phyloP scores from a whole-genome alignment of 106 monocot genomes.

The Dendrobium chrysotoxum region DNA sequence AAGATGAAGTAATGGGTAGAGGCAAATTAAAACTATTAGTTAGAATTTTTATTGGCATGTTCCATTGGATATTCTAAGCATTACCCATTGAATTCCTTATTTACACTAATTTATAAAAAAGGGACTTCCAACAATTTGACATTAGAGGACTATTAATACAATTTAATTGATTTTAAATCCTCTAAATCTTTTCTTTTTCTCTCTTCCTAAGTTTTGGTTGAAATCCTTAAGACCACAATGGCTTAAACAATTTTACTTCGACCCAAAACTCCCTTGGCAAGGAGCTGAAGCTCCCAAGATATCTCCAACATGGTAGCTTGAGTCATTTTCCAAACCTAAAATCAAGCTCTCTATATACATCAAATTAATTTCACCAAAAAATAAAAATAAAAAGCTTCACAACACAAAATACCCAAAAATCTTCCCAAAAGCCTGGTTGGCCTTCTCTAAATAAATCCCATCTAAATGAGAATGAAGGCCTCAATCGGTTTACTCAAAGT shows the following conservation, averaged over 20 bases:
- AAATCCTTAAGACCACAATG: neutral
- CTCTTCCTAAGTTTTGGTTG: neutral
- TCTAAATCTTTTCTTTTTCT: neutral
- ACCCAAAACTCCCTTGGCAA: neutral
- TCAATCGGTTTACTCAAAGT: neutral
- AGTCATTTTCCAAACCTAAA: neutral
- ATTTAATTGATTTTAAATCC: conserved; percentile 2
- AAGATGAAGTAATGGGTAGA: too few relatives aligned
- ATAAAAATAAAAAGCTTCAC: neutral
- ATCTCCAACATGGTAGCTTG: neutral
- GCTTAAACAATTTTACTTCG: neutral
- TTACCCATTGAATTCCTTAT: too few relatives aligned
- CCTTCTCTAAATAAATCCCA: neutral
- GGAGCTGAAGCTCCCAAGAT: neutral
- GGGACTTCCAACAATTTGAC: neutral
- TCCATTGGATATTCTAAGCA: too few relatives aligned
- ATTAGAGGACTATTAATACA: neutral
- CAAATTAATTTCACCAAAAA: neutral
- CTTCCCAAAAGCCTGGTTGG: neutral
- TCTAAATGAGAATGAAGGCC: neutral
- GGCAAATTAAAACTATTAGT: too few relatives aligned
- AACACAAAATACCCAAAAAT: too few relatives aligned
- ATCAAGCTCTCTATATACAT: neutral
- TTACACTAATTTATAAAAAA: neutral
- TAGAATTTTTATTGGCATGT: too few relatives aligned